Base-by-base conservation (phyloP, 139 green algal genomes). In the Auxenochlorella pyrenoidosa region DNA sequence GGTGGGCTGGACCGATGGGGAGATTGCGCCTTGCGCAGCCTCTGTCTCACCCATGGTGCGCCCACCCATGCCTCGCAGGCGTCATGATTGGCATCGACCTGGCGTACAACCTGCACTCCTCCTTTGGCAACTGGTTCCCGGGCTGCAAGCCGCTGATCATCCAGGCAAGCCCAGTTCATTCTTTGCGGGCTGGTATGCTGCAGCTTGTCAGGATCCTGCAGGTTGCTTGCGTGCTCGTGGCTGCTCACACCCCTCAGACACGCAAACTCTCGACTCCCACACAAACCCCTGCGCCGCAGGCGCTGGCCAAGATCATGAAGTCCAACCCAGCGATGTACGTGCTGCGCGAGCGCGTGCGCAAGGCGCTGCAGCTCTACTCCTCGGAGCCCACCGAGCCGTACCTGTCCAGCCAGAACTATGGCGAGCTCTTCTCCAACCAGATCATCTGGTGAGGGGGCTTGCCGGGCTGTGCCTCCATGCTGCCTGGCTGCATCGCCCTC, bases 371-470 rank as follows among this genome's bases (percentile, higher is more conserved):
- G 94, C 96, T 99, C 38, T 99, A 99, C 94, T 71, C 90, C 68
- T 98, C 94, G 4, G 98, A 99, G 95, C 98, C 98, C 65, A 99
- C 98, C 24, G 98, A 99, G 95, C 98, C 98, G n/a, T 99, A 99
- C 94, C 95, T 99, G 43, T 96, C 91, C 51, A 94, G 86, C 58
- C 95, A 99, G 92, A 99, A 99, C 93, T 99, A 99, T 86, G 97
- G 97, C 81, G 98, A 99, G 95, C 95, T 99, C 75, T 99, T 99
- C 90, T 93, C 83, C 89, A 98, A 98, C 92, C 98, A 99, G 95
- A 99, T 97, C 90, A 99, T 99, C 89, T 99, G 98, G 88, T 88
- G 84, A 76, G 84, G 34, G 10, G 78, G n/a, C n/a, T n/a, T n/a
- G n/a, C n/a, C n/a, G n/a, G n/a, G n/a, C n/a, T n/a, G n/a, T n/a